Base-by-base conservation (phyloP, 2,329 filamentous ascomycete genomes). In the Celoporthe dispersa region DNA sequence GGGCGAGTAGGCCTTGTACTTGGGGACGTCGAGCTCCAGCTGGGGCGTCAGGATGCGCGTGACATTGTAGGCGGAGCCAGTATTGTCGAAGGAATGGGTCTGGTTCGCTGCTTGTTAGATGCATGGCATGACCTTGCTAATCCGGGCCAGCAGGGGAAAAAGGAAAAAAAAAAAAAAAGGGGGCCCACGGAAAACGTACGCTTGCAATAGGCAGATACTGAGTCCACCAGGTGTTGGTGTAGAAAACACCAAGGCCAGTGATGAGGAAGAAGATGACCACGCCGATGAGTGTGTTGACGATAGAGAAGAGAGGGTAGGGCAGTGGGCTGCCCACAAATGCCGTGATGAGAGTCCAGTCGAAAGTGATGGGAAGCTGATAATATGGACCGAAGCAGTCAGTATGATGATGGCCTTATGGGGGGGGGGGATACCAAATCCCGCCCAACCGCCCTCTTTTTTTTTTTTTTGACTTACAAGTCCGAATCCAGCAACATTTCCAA, bases 281-380 rank as follows among this genome's bases (percentile, higher is more conserved):
- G 22, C 70, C 70, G 16, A 68, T 63, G 9, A 69, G 64, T 2
- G 64, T 64, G 16, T 71, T 71, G 16, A 69, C 41, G 25, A 71
- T 71, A 12, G 67, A 66, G 44, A 66, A 71, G 9, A 68, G 31
- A 3, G 69, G 69, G 22, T 65, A 68, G 14, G 66, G 63, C n/a
- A 71, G n/a, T 3, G 69, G 69, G 14, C 66, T 68, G 59, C 66
- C 66, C 28, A 71, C 28, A 19, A 68, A 71, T 2, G 66, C 69
- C n/a, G 69, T 66, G 37, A 71, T 71, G 48, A 68, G 51, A 12
- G 66, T 71, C 69, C 69, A 71, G 48, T 71, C 69, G 31, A 71
- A 69, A 2, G 69, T 71, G 53, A 71, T 63, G 37, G 69, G 69
- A 31, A 71, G 66, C 69, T 68, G 31, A 12, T 12, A 4, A 4